phyloP scores from a whole-genome alignment of 495 filamentous ascomycete species.

The Durotheca rogersii region DNA sequence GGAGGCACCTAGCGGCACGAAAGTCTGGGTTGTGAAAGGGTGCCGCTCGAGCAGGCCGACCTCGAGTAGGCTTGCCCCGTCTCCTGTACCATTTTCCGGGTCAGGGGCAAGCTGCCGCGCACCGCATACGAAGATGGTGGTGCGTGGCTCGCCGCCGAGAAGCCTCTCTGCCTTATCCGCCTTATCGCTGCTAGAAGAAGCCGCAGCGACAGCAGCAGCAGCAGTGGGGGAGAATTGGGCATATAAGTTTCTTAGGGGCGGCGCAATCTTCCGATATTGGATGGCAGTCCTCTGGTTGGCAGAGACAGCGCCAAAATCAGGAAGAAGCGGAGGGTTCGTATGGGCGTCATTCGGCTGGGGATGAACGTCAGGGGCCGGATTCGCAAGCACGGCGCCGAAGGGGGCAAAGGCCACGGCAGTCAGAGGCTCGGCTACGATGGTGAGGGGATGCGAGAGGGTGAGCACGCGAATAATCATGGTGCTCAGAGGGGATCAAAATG shows the following conservation, averaged over 20 bases:
- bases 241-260: conserved; percentile 66
- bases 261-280: conserved; percentile 78
- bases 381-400: conserved; percentile 82
- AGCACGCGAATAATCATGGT: conserved; percentile 37
- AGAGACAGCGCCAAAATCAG: conserved; percentile 45
- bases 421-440: conserved; percentile 58
- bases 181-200: no score
- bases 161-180: no score
- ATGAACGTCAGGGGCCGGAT: conserved; percentile 63
- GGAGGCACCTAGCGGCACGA: conserved; percentile 71
- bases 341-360: no score
- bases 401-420: conserved; percentile 65
- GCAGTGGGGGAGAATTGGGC: conserved; percentile 22
- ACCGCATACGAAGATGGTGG: conserved; percentile 89
- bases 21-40: conserved; percentile 91
- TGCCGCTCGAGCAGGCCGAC: conserved; percentile 85
- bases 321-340: no score
- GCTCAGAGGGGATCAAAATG: no score
- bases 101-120: conserved; percentile 62
- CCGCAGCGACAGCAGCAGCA: no score
- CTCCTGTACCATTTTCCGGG: no score
- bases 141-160: conserved; percentile 61
- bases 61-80: conserved; percentile 51
- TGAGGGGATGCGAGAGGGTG: conserved; percentile 22
- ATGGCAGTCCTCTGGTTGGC: conserved; percentile 87